Conservation (phyloP, 805 yeast species). For the Ogataea ganodermae region DNA sequence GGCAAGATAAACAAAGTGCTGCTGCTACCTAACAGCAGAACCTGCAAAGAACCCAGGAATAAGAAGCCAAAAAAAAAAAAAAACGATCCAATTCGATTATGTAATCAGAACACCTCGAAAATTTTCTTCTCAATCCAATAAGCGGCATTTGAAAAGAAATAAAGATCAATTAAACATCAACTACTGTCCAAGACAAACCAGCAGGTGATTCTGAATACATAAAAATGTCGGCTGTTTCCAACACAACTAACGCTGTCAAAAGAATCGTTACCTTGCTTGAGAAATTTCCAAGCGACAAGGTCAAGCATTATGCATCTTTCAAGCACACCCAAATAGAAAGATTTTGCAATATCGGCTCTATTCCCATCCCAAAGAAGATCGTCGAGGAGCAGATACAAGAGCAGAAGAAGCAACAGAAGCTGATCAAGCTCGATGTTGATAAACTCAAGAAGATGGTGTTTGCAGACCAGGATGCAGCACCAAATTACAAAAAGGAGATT, state of each 20-base stretch:
- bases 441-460: conserved; percentile 43
- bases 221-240: conserved; percentile 10
- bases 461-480: conserved; percentile 36
- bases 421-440: conserved; percentile 36
- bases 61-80: not conserved
- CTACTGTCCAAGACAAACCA: not conserved
- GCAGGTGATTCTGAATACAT: not conserved
- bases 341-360: conserved; percentile 52
- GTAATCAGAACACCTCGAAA: not conserved
- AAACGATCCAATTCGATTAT: not conserved
- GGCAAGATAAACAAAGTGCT: too few relatives aligned
- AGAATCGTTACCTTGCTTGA: conserved; percentile 59
- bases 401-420: conserved; percentile 38
- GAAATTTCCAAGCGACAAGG: conserved; percentile 66
- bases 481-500: conserved; percentile 48
- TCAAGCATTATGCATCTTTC: conserved; percentile 69
- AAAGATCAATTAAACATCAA: not conserved
- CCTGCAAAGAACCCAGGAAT: too few relatives aligned
- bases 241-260: conserved; percentile 38
- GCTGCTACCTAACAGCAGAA: too few relatives aligned
- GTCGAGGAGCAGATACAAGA: conserved; percentile 36
- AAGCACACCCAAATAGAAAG: conserved; percentile 65
- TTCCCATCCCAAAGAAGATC: conserved; percentile 41
- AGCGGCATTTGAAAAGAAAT: not conserved
- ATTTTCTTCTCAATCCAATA: conserved; percentile 7